Evolutionary conservation across 2,329 filamentous ascomycete species (phyloP).

Genomic region (Alternaria ethzedia): DNA sequence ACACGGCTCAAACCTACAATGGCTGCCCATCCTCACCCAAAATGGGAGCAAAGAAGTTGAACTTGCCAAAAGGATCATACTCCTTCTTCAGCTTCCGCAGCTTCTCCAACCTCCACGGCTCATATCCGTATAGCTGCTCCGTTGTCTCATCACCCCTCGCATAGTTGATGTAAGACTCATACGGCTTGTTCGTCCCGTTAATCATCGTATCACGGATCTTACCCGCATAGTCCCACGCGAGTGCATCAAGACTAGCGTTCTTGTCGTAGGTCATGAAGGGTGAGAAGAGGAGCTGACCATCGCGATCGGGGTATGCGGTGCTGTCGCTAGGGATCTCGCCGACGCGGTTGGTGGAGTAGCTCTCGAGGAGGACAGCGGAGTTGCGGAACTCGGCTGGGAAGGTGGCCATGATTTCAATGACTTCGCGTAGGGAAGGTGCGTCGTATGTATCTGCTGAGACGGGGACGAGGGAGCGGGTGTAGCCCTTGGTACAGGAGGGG

Average conservation of each 20-base stretch:
- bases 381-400: constrained; percentile 15
- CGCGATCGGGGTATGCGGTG: constrained; percentile 28
- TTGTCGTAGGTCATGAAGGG: constrained; percentile 21
- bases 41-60: constrained; percentile 40
- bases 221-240: constrained; percentile 13
- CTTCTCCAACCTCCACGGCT: constrained; percentile 42
- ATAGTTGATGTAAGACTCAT: constrained; percentile 44
- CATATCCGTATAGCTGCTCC: constrained; percentile 43
- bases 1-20: not conserved
- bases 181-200: constrained; percentile 10
- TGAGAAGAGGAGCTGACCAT: constrained; percentile 15
- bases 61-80: constrained; percentile 42
- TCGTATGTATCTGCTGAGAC: constrained; percentile 17
- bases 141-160: constrained; percentile 36
- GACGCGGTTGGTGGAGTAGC: constrained; percentile 23
- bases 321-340: constrained; percentile 15
- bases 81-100: constrained; percentile 39
- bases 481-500: constrained; percentile 23
- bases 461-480: constrained; percentile 12
- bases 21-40: not conserved
- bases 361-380: constrained; percentile 25
- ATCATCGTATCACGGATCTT: constrained; percentile 16
- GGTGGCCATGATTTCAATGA: constrained; percentile 19
- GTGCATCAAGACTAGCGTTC: constrained; percentile 20
- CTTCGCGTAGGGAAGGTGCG: constrained; percentile 12